phyloP scores from a whole-genome alignment of 805 yeast genomes.

The Yarrowia sp. region DNA sequence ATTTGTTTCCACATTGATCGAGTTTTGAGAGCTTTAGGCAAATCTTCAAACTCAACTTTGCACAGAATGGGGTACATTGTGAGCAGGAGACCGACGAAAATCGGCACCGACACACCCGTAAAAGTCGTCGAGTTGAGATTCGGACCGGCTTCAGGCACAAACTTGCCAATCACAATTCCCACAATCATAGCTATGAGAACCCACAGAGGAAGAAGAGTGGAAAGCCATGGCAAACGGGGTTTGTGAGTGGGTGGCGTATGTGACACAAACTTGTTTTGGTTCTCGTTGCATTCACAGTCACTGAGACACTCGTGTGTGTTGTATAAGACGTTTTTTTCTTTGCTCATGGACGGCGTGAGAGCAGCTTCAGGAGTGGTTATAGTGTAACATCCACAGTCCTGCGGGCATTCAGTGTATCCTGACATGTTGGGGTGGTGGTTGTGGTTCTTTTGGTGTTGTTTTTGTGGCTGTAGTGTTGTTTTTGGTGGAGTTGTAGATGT shows the following conservation, averaged over 20 bases:
- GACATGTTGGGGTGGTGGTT: not conserved
- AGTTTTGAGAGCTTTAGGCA: constrained; percentile 37
- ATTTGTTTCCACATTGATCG: constrained; percentile 38
- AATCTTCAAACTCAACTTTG: constrained; percentile 52
- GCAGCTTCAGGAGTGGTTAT: not conserved
- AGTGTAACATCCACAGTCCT: constrained; percentile 9
- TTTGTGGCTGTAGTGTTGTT: not conserved
- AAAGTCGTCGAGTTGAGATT: constrained; percentile 32
- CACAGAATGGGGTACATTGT: constrained; percentile 61
- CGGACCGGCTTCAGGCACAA: constrained; percentile 32
- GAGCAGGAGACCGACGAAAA: constrained; percentile 49
- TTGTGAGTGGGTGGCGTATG: not conserved
- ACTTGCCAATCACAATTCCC: constrained; percentile 39
- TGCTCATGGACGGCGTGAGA: not conserved
- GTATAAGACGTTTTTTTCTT: not conserved
- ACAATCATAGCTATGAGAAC: constrained; percentile 5
- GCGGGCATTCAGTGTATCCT: not conserved
- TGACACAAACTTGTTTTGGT: not conserved
- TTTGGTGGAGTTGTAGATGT: not conserved
- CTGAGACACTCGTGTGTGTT: not conserved
- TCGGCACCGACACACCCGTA: constrained; percentile 35
- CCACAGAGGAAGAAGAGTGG: constrained; percentile 3
- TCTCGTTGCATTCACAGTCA: constrained; percentile 1
- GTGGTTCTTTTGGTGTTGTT: not conserved
- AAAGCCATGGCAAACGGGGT: constrained; percentile 1